Evolutionary conservation across 2,329 filamentous ascomycete genomes (phyloP).

Genomic region (Clathrospora elynae): DNA sequence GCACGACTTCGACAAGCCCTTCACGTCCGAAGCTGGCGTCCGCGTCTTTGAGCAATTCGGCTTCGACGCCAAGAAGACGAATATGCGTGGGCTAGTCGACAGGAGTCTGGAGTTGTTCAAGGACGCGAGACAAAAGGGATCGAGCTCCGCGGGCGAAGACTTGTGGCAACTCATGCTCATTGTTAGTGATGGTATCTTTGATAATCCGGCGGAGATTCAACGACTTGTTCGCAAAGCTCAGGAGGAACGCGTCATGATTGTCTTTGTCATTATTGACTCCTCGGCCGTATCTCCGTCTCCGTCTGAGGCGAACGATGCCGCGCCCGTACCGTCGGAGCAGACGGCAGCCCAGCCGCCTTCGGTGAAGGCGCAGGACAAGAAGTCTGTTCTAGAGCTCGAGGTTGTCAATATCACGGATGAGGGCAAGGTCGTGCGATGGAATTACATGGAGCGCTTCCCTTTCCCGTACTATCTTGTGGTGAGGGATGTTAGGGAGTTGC

Average conservation of each 20-base stretch:
- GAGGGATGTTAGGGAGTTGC: slow-evolving; percentile 86
- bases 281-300: slow-evolving; percentile 23
- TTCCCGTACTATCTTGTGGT: slow-evolving; percentile 98
- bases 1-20: slow-evolving; percentile 82
- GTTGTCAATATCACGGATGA: slow-evolving; percentile 81
- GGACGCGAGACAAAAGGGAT: slow-evolving; percentile 68
- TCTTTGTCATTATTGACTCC: slow-evolving; percentile 93
- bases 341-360: slow-evolving; percentile 14
- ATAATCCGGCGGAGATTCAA: slow-evolving; percentile 82
- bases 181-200: slow-evolving; percentile 91
- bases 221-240: slow-evolving; percentile 83
- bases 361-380: slow-evolving; percentile 56
- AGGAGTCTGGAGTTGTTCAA: slow-evolving; percentile 82
- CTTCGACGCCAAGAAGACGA: slow-evolving; percentile 84
- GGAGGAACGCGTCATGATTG: slow-evolving; percentile 95
- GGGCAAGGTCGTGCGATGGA: slow-evolving; percentile 75
- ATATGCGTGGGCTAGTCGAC: slow-evolving; percentile 78
- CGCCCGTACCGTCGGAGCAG: slow-evolving; percentile 5
- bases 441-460: slow-evolving; percentile 93
- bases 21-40: slow-evolving; percentile 80
- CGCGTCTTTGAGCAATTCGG: slow-evolving; percentile 82
- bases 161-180: slow-evolving; percentile 96
- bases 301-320: too few relatives aligned
- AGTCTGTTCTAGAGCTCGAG: slow-evolving; percentile 84
- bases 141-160: slow-evolving; percentile 61